Base-by-base conservation (phyloP, 148 eudicot species). In the Salicornia ramosissima region DNA sequence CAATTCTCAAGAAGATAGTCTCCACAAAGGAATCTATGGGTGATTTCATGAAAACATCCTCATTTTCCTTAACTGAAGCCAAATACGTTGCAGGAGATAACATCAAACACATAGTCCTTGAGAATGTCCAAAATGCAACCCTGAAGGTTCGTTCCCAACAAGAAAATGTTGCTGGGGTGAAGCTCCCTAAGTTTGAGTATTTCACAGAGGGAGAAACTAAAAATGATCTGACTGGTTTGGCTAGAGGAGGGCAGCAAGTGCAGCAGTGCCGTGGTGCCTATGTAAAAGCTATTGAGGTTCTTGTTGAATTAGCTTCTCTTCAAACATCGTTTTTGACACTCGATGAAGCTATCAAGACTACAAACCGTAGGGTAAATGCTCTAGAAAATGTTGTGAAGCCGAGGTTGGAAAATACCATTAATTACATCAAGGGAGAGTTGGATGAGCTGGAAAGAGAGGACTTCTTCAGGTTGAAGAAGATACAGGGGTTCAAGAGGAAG, bases 361-460 rank as follows among this genome's bases (percentile, higher is more conserved):
- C 97, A 25, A 91, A 88, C 39, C 86, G 94, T 34, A 88, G 95
- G 81, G 97, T 91, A 66, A 88, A 91, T 66, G 94, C 94, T 43
- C 53, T 86, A 70, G 94, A 88, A 82, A 90, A 84, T 43, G 96
- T 90, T 65, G 96, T 90, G 73, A 91, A 88, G 76, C 97, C 91
- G 0, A 81, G 82, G 60, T 47, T 91, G 71, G 97, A 91, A 49
- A 91, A 91, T 71, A 91, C 97, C 0, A 85, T 91, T 56, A 81
- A n/a, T 45, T 91, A 91, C 82, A 91, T 91, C 58, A 88, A 91
- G 76, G 97, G 91, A 58, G 97, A 91, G 73, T 65, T 91, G 61
- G 97, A 91, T 82, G 97, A 91, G 81, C 82, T 88, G 53, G 94
- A 91, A 71, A 86, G 97, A 58, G 91, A 91, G 81, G 97, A 88